Conservation (phyloP, 202 grass and related monocot genomes). For the Schoenoplectus triqueter region DNA sequence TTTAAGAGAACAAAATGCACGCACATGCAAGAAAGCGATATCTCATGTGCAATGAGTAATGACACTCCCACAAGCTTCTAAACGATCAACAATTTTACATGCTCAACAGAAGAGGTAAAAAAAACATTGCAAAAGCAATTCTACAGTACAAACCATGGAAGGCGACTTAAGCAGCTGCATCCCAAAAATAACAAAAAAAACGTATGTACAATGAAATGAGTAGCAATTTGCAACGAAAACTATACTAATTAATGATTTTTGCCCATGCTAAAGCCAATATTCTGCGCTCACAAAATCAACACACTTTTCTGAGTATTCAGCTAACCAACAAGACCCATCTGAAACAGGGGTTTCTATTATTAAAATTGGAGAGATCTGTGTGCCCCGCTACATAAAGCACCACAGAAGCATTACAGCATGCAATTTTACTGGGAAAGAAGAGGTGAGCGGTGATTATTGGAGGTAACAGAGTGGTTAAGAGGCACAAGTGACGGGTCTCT, state of each 20-base stretch:
- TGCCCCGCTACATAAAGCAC: neutral
- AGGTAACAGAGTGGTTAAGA: conserved; percentile 43
- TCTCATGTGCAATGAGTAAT: neutral
- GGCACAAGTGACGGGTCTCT: conserved; percentile 64
- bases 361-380: neutral
- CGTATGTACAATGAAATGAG: neutral
- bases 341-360: neutral
- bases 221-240: neutral
- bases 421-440: conserved; percentile 49
- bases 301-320: conserved; percentile 14
- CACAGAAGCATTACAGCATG: neutral
- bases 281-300: neutral
- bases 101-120: neutral
- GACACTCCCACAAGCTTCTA: neutral
- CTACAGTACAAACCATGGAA: neutral
- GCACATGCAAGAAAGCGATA: neutral
- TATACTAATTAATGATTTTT: neutral
- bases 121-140: neutral
- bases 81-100: neutral
- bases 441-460: conserved; percentile 55
- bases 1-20: neutral
- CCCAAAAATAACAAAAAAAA: neutral
- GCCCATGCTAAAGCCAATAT: neutral
- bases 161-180: neutral
- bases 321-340: conserved; percentile 16